Evolutionary conservation across 768 basidiomycete genomes (phyloP).

Genomic region (Rossbeevera mucosa): DNA sequence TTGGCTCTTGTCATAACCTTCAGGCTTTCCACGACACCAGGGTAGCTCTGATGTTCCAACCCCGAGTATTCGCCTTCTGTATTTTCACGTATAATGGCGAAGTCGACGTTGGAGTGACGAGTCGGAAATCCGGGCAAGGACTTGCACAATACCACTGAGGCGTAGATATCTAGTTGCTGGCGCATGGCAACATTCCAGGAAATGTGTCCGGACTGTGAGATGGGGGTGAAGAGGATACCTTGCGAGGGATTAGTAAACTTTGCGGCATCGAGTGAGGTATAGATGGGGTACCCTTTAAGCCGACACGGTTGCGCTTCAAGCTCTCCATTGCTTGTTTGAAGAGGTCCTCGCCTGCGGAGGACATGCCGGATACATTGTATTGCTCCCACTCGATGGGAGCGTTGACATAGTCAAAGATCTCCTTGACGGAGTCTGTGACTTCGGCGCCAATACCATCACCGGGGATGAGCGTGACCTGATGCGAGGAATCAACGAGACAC

Average conservation of each 20-base stretch:
- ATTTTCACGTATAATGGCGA: conserved; percentile 99
- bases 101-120: conserved; percentile 94
- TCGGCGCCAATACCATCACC: conserved; percentile 98
- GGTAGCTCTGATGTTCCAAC: conserved; percentile 95
- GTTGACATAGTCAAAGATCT: conserved; percentile 96
- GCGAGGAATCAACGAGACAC: conserved; percentile 20
- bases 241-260: conserved; percentile 4
- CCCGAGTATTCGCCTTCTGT: conserved; percentile 99
- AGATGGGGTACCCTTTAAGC: conserved; percentile 78
- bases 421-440: conserved; percentile 97
- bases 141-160: conserved; percentile 97
- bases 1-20: conserved; percentile 96
- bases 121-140: conserved; percentile 95
- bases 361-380: conserved; percentile 96
- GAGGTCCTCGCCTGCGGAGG: conserved; percentile 86
- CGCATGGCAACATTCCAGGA: conserved; percentile 99
- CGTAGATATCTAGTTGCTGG: conserved; percentile 98
- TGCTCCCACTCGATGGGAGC: conserved; percentile 99
- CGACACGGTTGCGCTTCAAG: conserved; percentile 94
- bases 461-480: conserved; percentile 91
- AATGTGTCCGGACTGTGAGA: conserved; percentile 92
- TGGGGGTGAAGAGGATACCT: conserved; percentile 99
- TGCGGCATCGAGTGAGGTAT: not conserved
- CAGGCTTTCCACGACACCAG: conserved; percentile 96
- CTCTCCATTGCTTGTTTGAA: conserved; percentile 99